phyloP scores from a whole-genome alignment of 2,329 filamentous ascomycete species.

The Apiospora kogelbergensis region DNA sequence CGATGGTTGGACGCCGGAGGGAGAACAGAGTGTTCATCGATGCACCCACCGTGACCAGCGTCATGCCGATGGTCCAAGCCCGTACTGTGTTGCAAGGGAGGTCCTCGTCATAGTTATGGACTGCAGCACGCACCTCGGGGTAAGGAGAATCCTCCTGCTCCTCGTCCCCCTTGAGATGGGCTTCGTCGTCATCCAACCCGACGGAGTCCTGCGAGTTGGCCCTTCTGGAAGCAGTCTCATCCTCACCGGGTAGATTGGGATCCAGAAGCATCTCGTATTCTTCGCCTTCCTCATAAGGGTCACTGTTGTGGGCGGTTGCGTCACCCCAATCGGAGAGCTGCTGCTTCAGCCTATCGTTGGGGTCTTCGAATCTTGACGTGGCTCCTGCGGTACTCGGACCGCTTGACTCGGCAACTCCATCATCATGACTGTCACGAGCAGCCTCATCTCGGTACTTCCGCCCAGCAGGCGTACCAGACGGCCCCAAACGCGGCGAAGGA shows the following conservation, averaged over 20 bases:
- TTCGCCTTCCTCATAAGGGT: slow-evolving; percentile 44
- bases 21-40: slow-evolving; percentile 65
- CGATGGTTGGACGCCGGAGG: slow-evolving; percentile 60
- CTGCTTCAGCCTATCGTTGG: slow-evolving; percentile 34
- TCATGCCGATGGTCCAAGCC: slow-evolving; percentile 63
- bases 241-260: slow-evolving; percentile 48
- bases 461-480: slow-evolving; percentile 30
- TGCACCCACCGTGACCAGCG: slow-evolving; percentile 56
- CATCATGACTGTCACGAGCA: slow-evolving; percentile 25
- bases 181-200: slow-evolving; percentile 29
- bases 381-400: slow-evolving; percentile 27
- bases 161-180: slow-evolving; percentile 35
- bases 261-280: slow-evolving; percentile 59
- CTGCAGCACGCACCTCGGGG: slow-evolving; percentile 64
- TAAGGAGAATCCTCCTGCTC: slow-evolving; percentile 62
- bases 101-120: slow-evolving; percentile 64
- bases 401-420: slow-evolving; percentile 29
- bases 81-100: slow-evolving; percentile 66
- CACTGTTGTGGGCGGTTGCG: slow-evolving; percentile 34
- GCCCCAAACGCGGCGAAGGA: slow-evolving; percentile 18
- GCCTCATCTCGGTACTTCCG: slow-evolving; percentile 16
- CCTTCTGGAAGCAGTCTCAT: slow-evolving; percentile 33
- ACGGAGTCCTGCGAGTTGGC: slow-evolving; percentile 20
- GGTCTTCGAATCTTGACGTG: slow-evolving; percentile 14
- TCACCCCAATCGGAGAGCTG: slow-evolving; percentile 42